These are phyloP conservation scores for Dactylonectria estremocensis DNA, from an alignment of 2,329 filamentous ascomycete species.

Conservation along the genomic window DNA sequence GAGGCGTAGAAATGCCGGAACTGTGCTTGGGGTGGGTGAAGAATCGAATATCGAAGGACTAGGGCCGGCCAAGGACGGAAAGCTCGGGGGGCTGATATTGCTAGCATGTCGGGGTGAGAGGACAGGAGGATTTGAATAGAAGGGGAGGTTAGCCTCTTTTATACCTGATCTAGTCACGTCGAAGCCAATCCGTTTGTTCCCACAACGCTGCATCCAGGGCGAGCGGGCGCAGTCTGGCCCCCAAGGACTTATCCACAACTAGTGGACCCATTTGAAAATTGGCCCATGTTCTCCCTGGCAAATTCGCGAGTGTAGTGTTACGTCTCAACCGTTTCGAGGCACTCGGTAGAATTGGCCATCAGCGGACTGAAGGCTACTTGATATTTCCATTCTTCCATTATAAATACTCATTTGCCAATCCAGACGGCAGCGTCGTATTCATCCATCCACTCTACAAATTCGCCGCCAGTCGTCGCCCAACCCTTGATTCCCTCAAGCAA, in stretches of 20 bases:
- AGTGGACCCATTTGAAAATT: neutral
- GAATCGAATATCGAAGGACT: neutral
- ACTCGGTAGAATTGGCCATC: neutral
- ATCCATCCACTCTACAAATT: slow-evolving; percentile 65
- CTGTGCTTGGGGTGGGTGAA: neutral
- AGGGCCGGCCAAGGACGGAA: neutral
- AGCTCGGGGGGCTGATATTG: neutral
- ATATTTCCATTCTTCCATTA: neutral
- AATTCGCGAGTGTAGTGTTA: neutral
- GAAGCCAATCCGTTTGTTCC: neutral
- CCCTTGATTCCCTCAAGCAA: slow-evolving; percentile 68
- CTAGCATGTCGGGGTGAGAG: slow-evolving; percentile 7
- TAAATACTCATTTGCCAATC: slow-evolving; percentile 30
- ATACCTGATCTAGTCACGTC: neutral
- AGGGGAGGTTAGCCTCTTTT: no score
- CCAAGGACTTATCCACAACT: neutral
- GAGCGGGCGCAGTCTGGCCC: neutral
- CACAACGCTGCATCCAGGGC: neutral
- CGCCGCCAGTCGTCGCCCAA: slow-evolving; percentile 64
- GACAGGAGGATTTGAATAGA: neutral
- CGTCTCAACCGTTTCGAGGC: neutral
- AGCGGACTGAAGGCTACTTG: neutral
- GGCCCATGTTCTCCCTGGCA: neutral
- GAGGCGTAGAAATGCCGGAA: neutral
- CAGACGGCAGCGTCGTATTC: slow-evolving; percentile 59